Conservation (phyloP, 768 basidiomycete species). For the Rhodotorula kratochvilovae region DNA sequence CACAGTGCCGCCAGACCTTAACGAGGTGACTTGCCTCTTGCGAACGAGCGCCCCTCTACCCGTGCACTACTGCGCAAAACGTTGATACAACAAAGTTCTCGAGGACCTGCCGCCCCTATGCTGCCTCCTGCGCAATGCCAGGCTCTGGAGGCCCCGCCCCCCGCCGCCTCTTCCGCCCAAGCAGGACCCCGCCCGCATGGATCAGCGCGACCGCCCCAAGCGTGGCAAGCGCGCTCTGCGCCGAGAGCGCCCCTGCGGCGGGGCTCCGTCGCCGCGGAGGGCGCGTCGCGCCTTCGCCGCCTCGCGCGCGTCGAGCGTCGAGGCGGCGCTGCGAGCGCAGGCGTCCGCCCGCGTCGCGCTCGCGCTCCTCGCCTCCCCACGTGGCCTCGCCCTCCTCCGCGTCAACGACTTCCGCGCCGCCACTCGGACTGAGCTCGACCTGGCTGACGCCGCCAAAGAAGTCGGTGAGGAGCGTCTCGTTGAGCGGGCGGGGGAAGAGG, state of each 20-base stretch:
- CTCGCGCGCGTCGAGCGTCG: too few species aligned
- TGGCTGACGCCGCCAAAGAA: slow-evolving; percentile 85
- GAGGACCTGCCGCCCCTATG: too few species aligned
- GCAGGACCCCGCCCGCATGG: not conserved
- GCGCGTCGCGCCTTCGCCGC: not conserved
- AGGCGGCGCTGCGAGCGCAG: too few species aligned
- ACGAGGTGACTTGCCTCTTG: too few species aligned
- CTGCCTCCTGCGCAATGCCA: too few species aligned
- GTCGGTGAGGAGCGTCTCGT: slow-evolving; percentile 65
- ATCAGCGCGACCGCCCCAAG: not conserved
- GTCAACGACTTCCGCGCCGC: too few species aligned
- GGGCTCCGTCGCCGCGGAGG: too few species aligned
- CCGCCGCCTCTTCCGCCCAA: not conserved
- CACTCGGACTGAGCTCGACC: slow-evolving; percentile 54
- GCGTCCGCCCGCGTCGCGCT: not conserved
- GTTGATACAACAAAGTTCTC: too few species aligned
- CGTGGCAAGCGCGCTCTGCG: not conserved
- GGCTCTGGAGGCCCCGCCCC: not conserved
- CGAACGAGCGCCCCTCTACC: too few species aligned
- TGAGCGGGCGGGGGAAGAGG: slow-evolving; percentile 65
- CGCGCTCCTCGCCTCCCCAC: not conserved
- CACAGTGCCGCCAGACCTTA: too few species aligned
- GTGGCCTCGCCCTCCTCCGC: not conserved
- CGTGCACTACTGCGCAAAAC: too few species aligned
- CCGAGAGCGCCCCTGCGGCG: not conserved